Evolutionary conservation across 2,329 filamentous ascomycete genomes (phyloP), one percentile per base, ranked within the genome.

Genomic region (Geosmithia flava): DNA sequence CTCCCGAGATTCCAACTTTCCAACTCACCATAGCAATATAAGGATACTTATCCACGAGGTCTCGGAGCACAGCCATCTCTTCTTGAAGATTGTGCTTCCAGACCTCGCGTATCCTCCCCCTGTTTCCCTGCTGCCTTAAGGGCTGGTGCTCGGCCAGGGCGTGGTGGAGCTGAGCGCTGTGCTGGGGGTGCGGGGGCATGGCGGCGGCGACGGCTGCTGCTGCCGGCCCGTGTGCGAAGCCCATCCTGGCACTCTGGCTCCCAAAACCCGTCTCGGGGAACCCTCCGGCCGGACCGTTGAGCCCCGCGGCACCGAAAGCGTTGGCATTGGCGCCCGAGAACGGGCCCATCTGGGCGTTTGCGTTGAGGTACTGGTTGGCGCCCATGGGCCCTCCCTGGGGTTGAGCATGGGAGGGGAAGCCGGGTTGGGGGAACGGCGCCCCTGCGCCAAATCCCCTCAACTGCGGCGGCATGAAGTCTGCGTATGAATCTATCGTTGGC

Each of bases 21-120:
- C 17, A 20, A 52, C 84, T 72, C 71, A 95, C 90, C 93, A 98
- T 97, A 57, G 90, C 91, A 66, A 98, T 91, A 62, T 94, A 97
- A 42, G 89, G 87, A 64, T 94, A 97, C 59, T 85, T 87, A 52
- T 95, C 86, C 53, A 97, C 81, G 58, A 97, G 70, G 50, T 85
- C 80, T 63, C 91, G 78, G 55, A 98, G 67, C 46, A 85, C 72
- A 8, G 80, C 83, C 84, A 98, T 93, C 69, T 98, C 93, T 60
- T 94, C 85, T 23, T 87, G 79, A 53, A 97, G 68, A 59, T 97
- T 97, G 57, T 88, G 80, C 62, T 85, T 85, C 93, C 93, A 98
- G 40, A 98, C 93, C 59, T 98, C 91, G 54, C 90, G 80, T 82
- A 97, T 97, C 63, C 89, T 77, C 52, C 82, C 80, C 59, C 88